Conservation (phyloP, 1,139 yeast species). For the Scheffersomyces insectosa region DNA sequence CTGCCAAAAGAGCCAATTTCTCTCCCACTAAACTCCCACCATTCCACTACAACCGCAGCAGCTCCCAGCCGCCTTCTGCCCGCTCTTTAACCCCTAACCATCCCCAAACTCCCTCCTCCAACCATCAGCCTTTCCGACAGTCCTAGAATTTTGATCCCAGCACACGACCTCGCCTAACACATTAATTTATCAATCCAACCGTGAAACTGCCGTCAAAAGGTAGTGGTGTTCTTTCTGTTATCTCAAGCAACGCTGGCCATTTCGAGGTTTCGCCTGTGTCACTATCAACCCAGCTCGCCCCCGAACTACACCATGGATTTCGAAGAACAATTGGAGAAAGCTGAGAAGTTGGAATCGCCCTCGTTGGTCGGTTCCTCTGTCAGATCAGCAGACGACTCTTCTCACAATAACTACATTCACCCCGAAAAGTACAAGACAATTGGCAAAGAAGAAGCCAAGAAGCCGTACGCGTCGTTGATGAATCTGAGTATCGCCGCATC, state of each 20-base stretch:
- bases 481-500: slow-evolving; percentile 40
- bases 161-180: too few species aligned
- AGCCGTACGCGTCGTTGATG: slow-evolving; percentile 13
- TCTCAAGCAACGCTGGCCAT: background rate
- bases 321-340: slow-evolving; percentile 60
- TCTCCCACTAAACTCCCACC: too few species aligned
- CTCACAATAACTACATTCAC: slow-evolving; percentile 49
- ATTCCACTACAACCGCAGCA: too few species aligned
- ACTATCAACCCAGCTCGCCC: background rate
- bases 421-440: slow-evolving; percentile 40
- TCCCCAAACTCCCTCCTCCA: too few species aligned
- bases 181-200: too few species aligned
- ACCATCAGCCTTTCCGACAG: too few species aligned
- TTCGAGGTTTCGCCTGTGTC: background rate
- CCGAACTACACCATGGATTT: slow-evolving; percentile 42
- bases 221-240: too few species aligned
- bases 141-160: too few species aligned
- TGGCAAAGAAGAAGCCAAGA: slow-evolving; percentile 11
- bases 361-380: slow-evolving; percentile 57
- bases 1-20: too few species aligned
- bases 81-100: too few species aligned
- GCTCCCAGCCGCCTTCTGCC: too few species aligned
- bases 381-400: slow-evolving; percentile 52
- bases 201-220: too few species aligned
- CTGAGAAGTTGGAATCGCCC: slow-evolving; percentile 52